Percentiles rank a stretch among this genome's conserved stretches.
Conservation (phyloP, 768 basidiomycete species). For the Tylopilus plumbeoviolaceoides region DNA sequence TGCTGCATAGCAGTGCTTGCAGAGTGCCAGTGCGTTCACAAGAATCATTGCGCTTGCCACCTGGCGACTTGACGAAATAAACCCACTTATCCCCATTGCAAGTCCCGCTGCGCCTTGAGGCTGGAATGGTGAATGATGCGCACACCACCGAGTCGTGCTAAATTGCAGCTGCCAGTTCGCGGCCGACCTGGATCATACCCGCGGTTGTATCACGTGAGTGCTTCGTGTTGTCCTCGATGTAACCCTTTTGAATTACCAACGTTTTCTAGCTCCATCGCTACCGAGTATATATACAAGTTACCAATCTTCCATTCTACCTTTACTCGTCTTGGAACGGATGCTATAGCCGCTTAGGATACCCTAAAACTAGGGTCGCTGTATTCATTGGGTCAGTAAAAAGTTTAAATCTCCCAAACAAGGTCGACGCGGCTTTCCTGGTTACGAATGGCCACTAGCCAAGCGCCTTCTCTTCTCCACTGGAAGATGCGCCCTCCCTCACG, state of each 20-base stretch:
- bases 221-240: neutral
- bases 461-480: too few relatives aligned
- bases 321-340: neutral
- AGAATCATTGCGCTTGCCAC: too few relatives aligned
- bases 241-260: neutral
- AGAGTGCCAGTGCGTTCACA: too few relatives aligned
- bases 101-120: too few relatives aligned
- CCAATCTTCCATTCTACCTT: neutral
- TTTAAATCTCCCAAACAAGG: too few relatives aligned
- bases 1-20: too few relatives aligned
- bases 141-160: too few relatives aligned
- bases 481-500: neutral
- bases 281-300: neutral
- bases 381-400: neutral
- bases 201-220: neutral
- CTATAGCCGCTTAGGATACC: neutral
- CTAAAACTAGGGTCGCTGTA: neutral
- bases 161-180: neutral
- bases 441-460: too few relatives aligned
- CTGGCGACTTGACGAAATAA: too few relatives aligned
- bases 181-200: neutral
- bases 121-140: too few relatives aligned
- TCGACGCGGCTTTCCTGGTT: too few relatives aligned
- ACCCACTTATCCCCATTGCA: too few relatives aligned
- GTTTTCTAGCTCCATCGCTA: neutral